Evolutionary conservation across 2,329 filamentous ascomycete species (phyloP), one percentile per base, ranked within the genome.

Genomic region (Rutstroemia sp.): DNA sequence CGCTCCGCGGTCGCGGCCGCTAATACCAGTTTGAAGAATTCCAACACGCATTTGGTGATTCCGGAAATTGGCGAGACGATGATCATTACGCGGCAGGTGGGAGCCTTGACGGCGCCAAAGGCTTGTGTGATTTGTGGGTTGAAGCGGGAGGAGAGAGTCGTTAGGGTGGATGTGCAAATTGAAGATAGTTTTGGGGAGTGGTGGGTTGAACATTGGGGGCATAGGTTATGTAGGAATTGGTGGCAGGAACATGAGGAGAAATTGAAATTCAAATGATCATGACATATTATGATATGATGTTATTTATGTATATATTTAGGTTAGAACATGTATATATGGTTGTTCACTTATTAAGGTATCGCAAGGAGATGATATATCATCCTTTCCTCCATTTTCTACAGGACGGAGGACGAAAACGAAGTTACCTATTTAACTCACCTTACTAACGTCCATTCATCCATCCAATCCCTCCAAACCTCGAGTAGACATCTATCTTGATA

Each of bases 151-250:
- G 92, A 97, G 73, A 80, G 92, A 50, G 77, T 96, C 10, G 71
- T 75, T 19, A 89, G 85, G 67, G 80, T 94, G 36, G 80, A 86
- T 68, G 73, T 84, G 52, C 78, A 85, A 66, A 75, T 95, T 8
- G 85, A 92, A 65, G 92, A 97, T 70, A 91, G 88, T 69, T 96
- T 96, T 75, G 91, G 90, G 12, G 92, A 97, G 74, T 97, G 91
- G 89, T 97, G 92, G 92, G 77, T 87, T 44, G 91, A 96, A 47
- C 86, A 92, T 70, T 92, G 90, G 87, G 89, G 87, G 0, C 88
- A 92, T 71, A 76, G 82, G 60, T 81, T 82, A 19, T 97, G 92
- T 72, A 82, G 82, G 69, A 86, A 87, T 60, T 96, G 96, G 67
- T 97, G 92, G 92, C 74, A 86, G 58, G 78, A 86, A 64, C 86